These are phyloP conservation scores for Stemphylium lycopersici DNA, from an alignment of 2,329 filamentous ascomycete species.

Conservation along the genomic window DNA sequence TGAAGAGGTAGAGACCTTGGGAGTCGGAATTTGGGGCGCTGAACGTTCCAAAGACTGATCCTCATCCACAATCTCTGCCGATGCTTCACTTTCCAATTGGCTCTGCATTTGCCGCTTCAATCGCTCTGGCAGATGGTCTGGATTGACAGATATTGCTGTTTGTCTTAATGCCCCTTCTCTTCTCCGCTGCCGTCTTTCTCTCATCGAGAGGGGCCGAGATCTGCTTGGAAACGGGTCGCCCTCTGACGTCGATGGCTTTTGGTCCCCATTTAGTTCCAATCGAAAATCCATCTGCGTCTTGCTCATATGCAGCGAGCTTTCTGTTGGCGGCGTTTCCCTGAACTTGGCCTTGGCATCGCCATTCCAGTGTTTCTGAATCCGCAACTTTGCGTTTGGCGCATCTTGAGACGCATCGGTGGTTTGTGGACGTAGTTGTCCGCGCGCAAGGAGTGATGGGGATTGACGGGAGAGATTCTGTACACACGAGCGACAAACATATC, in stretches of 20 bases:
- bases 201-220: constrained; percentile 6
- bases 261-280: neutral
- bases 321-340: neutral
- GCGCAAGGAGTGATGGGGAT: constrained; percentile 1
- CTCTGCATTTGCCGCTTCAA: neutral
- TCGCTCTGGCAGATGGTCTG: neutral
- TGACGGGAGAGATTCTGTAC: constrained; percentile 12
- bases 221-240: neutral
- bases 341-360: constrained; percentile 1
- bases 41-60: neutral
- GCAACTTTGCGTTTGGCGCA: constrained; percentile 4
- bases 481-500: constrained; percentile 31
- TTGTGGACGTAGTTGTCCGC: constrained; percentile 3
- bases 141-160: neutral
- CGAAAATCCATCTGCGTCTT: constrained; percentile 1
- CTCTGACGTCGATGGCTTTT: neutral
- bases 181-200: constrained; percentile 9
- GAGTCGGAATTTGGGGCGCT: neutral
- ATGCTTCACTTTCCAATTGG: neutral
- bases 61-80: neutral
- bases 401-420: constrained; percentile 7
- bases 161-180: neutral
- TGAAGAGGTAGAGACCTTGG: neutral
- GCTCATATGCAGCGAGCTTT: constrained; percentile 4
- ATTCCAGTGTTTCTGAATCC: constrained; percentile 15